Base-by-base conservation (phyloP, 495 filamentous ascomycete genomes). In the Peziza echinospora region DNA sequence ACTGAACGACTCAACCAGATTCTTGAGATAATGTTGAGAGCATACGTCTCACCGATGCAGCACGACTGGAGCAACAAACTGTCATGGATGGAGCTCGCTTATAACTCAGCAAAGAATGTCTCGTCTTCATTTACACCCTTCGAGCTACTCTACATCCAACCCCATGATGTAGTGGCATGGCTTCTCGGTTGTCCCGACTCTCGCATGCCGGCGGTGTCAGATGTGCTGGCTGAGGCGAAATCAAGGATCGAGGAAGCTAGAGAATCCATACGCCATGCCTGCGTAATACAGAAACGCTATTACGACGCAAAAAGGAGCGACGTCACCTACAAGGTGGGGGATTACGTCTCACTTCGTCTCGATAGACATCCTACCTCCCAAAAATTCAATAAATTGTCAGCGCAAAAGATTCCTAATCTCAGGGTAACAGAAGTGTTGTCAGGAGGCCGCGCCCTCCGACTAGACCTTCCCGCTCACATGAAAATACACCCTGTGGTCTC, bases 1-100 rank as follows among this genome's bases (percentile, higher is more conserved):
- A 19, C 44, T 16, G 44, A 47, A 47, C 44, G 22, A 16, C 7
- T 37, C 8, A 47, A 47, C 21, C 44, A 47, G 21, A 47, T 19
- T 17, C 16, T 47, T 13, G 44, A 47, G 21, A 21, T 37, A 5
- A 24, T 21, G 6, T 21, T 42, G 10, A 7, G 40, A 7, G 40
- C 40, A 10, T 21, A 11, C 40, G 19, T 7, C 8, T 42, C 19
- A 9, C 40, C 40, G 19, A 21, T 21, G 19, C 10, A 21, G 10
- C 9, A 42, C 7, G 19, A 42, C 19, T 42, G 40, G 40, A 8
- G 9, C 7, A 21, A 11, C 40, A 7, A 42, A 7, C 19, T 42
- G 19, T 17, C 40, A 42, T 21, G 7, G 19, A 21, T 42, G 9
- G 9, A 42, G 19, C 9, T 42, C 10, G 40, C 40, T 21, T 42